phyloP scores from a whole-genome alignment of 2,329 filamentous ascomycete species.

The Penicillium glabrum region DNA sequence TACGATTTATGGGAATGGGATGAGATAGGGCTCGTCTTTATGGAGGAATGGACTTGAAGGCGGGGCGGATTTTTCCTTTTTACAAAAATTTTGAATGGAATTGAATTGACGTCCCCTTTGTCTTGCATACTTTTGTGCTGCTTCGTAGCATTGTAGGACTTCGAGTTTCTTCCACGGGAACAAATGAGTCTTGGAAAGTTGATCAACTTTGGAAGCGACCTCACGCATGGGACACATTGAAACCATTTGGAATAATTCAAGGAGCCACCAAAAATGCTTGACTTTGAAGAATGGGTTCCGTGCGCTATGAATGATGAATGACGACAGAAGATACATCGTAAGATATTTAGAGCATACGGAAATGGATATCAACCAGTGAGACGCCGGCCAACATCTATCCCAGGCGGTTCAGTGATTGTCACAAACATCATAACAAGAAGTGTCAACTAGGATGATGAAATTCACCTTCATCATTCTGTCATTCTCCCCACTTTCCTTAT shows the following conservation, averaged over 20 bases:
- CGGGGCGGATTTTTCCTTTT: slow-evolving; percentile 18
- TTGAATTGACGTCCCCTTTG: slow-evolving; percentile 27
- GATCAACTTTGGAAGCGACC: too few relatives aligned
- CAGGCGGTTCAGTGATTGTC: too few relatives aligned
- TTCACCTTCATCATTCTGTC: too few relatives aligned
- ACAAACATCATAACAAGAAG: too few relatives aligned
- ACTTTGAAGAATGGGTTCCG: not conserved
- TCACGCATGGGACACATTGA: not conserved
- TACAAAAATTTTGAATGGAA: slow-evolving; percentile 28
- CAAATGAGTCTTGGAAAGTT: too few relatives aligned
- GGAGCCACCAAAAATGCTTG: not conserved
- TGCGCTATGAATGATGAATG: not conserved
- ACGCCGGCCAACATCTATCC: too few relatives aligned
- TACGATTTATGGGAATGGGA: not conserved
- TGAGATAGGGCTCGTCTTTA: slow-evolving; percentile 1
- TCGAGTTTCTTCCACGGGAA: not conserved
- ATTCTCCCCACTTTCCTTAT: too few relatives aligned
- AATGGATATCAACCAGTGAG: too few relatives aligned
- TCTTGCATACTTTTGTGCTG: slow-evolving; percentile 8
- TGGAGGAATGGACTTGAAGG: slow-evolving; percentile 1
- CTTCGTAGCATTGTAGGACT: slow-evolving; percentile 4
- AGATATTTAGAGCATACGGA: too few relatives aligned
- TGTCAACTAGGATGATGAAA: too few relatives aligned
- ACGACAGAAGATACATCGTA: too few relatives aligned
- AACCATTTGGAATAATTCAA: not conserved